Evolutionary conservation across 78 protist species (phyloP).

Genomic region (Emiliania huxleyi): DNA sequence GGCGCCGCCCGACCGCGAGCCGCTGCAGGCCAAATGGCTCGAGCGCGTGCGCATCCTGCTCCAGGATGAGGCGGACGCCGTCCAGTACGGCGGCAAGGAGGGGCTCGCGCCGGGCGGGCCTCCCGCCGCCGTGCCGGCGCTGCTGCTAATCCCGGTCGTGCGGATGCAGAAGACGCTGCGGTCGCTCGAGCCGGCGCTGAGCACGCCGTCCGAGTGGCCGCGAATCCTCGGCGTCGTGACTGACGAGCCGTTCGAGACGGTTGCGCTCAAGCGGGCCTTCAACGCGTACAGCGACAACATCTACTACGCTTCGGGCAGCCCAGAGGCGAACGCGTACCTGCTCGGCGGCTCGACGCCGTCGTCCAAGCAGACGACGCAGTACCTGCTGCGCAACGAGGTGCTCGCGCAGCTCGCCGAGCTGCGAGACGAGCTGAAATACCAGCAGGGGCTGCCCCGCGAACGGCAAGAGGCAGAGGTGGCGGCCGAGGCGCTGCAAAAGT

Average conservation of each 20-base stretch:
- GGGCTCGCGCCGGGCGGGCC: conserved; percentile 3
- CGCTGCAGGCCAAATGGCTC: neutral
- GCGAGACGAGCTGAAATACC: neutral
- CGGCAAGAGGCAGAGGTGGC: neutral
- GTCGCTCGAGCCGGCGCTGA: neutral
- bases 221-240: neutral
- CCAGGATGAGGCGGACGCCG: conserved; percentile 1
- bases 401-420: neutral
- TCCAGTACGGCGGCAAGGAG: neutral
- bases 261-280: neutral
- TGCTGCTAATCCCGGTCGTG: neutral
- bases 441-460: neutral
- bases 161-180: neutral
- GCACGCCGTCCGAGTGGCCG: neutral
- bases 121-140: neutral
- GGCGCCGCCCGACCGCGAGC: neutral
- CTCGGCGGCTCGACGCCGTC: conserved; percentile 10
- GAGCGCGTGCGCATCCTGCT: neutral
- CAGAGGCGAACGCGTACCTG: neutral
- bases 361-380: neutral
- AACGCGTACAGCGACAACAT: neutral
- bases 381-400: neutral
- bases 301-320: neutral
- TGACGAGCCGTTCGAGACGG: neutral
- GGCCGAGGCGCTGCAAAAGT: neutral